These are phyloP conservation scores for Plasmopara muralis DNA, from an alignment of 352 stramenopile genomes.

Conservation along the genomic window DNA sequence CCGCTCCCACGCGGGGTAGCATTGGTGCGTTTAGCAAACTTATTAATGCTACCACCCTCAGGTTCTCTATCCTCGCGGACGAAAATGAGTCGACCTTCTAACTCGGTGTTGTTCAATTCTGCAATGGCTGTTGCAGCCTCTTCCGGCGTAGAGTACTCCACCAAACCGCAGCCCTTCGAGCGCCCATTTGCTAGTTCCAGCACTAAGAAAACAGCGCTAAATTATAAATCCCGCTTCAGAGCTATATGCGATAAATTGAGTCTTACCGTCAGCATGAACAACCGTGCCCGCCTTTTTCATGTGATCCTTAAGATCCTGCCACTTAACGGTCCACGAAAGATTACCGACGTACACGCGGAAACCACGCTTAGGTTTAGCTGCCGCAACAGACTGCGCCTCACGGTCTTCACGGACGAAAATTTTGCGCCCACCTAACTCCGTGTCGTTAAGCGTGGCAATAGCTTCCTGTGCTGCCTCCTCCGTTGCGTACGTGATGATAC, in stretches of 20 bases:
- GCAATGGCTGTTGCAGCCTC: constrained; percentile 84
- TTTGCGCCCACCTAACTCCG: constrained; percentile 85
- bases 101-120: constrained; percentile 88
- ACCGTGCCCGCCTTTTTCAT: constrained; percentile 86
- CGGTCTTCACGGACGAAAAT: constrained; percentile 95
- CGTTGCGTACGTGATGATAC: constrained; percentile 89
- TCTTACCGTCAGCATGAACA: constrained; percentile 67
- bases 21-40: constrained; percentile 42
- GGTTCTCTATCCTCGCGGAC: constrained; percentile 82
- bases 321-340: constrained; percentile 89
- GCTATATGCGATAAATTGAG: not conserved
- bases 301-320: constrained; percentile 95
- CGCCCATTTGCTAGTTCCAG: constrained; percentile 76
- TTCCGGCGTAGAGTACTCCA: constrained; percentile 58
- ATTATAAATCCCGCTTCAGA: not conserved
- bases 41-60: constrained; percentile 62
- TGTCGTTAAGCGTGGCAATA: constrained; percentile 86
- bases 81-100: constrained; percentile 87
- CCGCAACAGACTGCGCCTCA: constrained; percentile 38
- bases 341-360: constrained; percentile 88
- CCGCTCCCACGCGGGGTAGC: constrained; percentile 10
- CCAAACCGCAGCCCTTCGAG: constrained; percentile 86
- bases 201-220: constrained; percentile 29
- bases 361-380: constrained; percentile 29
- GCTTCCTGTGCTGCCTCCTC: constrained; percentile 76